Conservation (phyloP, 768 basidiomycete species). For the Naematelia encephala region DNA sequence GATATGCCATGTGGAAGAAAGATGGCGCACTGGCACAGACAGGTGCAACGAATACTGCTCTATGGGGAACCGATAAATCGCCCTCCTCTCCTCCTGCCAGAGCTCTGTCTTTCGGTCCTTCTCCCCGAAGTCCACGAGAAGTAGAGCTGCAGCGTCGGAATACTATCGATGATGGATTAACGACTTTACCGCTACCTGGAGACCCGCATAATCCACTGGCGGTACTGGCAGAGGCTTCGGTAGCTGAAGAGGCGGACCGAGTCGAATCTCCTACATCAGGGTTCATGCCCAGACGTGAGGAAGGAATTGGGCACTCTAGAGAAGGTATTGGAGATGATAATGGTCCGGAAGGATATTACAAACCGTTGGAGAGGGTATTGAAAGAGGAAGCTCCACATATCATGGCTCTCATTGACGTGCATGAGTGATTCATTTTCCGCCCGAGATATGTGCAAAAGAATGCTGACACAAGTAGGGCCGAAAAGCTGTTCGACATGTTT, state of each 20-base stretch:
- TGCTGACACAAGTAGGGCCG: constrained; percentile 20
- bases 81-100: not conserved
- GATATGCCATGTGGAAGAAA: not conserved
- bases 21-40: not conserved
- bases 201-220: constrained; percentile 35
- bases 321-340: not conserved
- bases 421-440: constrained; percentile 21
- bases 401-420: constrained; percentile 26
- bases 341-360: constrained; percentile 24
- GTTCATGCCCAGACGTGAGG: no score
- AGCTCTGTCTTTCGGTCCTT: not conserved
- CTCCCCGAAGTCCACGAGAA: not conserved
- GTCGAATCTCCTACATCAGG: not conserved
- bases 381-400: constrained; percentile 39
- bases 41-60: not conserved
- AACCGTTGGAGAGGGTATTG: constrained; percentile 20
- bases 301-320: no score
- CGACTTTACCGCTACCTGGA: constrained; percentile 34
- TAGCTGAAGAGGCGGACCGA: constrained; percentile 1
- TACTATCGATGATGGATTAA: constrained; percentile 19
- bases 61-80: not conserved
- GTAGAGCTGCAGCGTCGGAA: no score
- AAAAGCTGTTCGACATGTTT: constrained; percentile 32
- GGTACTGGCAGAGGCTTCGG: constrained; percentile 32
- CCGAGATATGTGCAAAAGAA: not conserved